Evolutionary conservation across 208 protist species (phyloP), one percentile per base, ranked within the genome.

Genomic region (Leishmania turanica): DNA sequence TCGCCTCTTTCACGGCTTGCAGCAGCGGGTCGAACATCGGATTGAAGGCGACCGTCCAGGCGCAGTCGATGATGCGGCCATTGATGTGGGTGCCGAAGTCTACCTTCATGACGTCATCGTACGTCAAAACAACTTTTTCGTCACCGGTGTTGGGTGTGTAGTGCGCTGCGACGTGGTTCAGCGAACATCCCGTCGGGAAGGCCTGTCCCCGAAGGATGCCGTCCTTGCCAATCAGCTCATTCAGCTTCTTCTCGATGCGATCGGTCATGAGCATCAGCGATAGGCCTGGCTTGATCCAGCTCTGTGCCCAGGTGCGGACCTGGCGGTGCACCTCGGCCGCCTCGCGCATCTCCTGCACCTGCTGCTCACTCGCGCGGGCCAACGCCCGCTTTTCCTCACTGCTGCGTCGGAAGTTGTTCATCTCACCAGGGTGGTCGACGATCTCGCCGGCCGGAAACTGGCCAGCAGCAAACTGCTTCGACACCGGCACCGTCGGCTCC

Each of bases 11-110:
- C 24, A 99, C 98, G 4, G 99, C 99, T 17, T 98, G 81, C 31
- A 99, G 82, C 1, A 99, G 89, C 56, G 95, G 91, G 80, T 99
- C 96, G 88, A 98, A 99, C 86, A 96, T 89, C 19, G 96, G 96
- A 80, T 99, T 97, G 86, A 99, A 99, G 71, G 93, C 91, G 15
- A 99, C 92, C 0, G 99, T 99, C 84, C 96, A 99, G 17, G 99
- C 99, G 81, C 92, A 98, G 90, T 99, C 99, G 79, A 99, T 98
- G 81, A 99, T 99, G 70, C 91, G 90, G 31, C 98, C 98, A 82
- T 99, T 99, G 77, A 99, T 90, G 71, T 99, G 99, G 34, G 98
- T 99, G 31, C 99, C 99, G 90, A 99, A 99, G 87, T 99, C 99
- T 42, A 99, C 96, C 88, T 99, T 99, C 85, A 99, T 93, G 27